A percentile compares a stretch with the other conserved stretches of the same genome.
Conservation (phyloP, 306 rosid genomes). For the Vigna angularis region DNA sequence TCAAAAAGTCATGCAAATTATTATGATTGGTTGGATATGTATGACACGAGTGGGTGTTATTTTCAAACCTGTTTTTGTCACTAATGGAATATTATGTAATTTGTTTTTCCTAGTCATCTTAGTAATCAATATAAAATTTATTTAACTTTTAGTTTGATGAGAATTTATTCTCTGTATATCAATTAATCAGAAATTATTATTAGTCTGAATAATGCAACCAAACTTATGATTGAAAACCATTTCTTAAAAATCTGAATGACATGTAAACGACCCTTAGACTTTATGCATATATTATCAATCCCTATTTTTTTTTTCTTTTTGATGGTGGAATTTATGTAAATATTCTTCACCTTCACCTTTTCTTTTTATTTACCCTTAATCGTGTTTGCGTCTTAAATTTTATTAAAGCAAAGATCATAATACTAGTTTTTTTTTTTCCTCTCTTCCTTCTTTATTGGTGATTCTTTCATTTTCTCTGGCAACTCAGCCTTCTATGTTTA, state of each 20-base stretch:
- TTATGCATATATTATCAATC: no score
- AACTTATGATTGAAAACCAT: no score
- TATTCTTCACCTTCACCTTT: no score
- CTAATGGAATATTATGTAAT: not conserved
- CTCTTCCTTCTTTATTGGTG: not conserved
- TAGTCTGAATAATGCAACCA: not conserved
- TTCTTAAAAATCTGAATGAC: no score
- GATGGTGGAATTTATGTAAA: no score
- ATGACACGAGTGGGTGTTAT: not conserved
- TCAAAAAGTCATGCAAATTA: not conserved
- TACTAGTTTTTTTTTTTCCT: not conserved
- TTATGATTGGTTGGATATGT: not conserved
- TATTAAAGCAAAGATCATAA: not conserved
- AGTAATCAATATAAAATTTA: no score
- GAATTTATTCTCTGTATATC: no score
- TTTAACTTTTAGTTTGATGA: no score
- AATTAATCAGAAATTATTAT: no score
- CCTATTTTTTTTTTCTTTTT: no score
- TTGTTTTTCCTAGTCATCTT: not conserved
- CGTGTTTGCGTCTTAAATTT: not conserved
- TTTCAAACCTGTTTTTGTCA: not conserved
- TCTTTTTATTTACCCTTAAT: no score
- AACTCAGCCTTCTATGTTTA: not conserved
- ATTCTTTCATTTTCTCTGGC: slow-evolving; percentile 23
- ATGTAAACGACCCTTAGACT: no score